Percentiles rank a stretch among this genome's conserved stretches.
Conservation (phyloP, 2,329 filamentous ascomycete genomes). For the Fusarium begoniae region DNA sequence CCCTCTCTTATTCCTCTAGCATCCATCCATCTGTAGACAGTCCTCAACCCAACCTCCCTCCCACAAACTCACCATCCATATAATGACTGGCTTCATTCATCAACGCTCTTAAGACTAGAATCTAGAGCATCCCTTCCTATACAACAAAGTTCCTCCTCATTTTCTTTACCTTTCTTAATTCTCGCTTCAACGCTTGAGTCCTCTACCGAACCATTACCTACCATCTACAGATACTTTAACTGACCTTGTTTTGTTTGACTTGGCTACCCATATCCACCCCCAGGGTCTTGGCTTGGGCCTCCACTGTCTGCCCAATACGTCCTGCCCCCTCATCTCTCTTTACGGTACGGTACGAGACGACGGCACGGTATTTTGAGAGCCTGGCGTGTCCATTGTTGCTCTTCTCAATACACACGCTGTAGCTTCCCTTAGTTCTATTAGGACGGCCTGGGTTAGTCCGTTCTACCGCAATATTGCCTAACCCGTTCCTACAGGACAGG, state of each 20-base stretch:
- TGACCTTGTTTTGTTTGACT: not conserved
- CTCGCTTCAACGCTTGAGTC: constrained; percentile 10
- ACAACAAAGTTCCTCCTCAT: not conserved
- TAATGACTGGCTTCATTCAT: constrained; percentile 7
- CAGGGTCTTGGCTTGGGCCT: constrained; percentile 41
- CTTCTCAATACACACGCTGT: not conserved
- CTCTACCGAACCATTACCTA: constrained; percentile 1
- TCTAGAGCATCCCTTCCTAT: constrained; percentile 5
- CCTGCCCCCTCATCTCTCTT: constrained; percentile 31
- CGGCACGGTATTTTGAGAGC: constrained; percentile 7
- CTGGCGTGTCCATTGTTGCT: constrained; percentile 14
- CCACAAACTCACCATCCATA: not conserved
- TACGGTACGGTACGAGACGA: not conserved
- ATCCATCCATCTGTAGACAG: not conserved
- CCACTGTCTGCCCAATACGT: constrained; percentile 41
- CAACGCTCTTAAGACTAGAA: constrained; percentile 6
- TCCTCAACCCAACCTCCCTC: not conserved
- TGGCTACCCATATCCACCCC: constrained; percentile 24
- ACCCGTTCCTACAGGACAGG: constrained; percentile 1
- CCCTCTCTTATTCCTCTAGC: not conserved
- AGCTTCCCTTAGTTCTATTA: constrained; percentile 4
- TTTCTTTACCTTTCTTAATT: not conserved
- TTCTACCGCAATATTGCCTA: not conserved
- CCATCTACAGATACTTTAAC: not conserved
- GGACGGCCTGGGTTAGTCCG: constrained; percentile 19